Conservation (phyloP, 2,329 filamentous ascomycete species). For the Monilinia fructicola region DNA sequence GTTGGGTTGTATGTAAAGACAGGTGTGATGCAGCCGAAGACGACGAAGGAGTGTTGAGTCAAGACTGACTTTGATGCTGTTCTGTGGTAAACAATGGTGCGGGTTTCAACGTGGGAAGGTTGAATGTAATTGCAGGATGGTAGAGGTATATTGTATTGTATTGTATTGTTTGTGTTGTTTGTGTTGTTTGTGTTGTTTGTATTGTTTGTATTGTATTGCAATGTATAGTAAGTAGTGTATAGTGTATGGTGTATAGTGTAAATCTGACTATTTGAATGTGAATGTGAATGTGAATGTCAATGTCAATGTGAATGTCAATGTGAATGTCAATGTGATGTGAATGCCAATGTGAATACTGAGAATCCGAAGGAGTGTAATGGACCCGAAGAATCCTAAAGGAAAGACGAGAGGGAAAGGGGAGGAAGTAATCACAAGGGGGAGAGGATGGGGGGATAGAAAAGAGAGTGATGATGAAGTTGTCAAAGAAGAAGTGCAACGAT, state of each 20-base stretch:
- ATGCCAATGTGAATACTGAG: constrained; percentile 29
- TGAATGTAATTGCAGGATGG: constrained; percentile 22
- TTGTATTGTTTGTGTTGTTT: not conserved
- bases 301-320: not conserved
- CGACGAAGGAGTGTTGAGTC: constrained; percentile 12
- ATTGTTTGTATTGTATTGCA: not conserved
- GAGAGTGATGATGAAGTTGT: constrained; percentile 21
- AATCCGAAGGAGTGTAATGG: constrained; percentile 44
- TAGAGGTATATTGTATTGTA: too few relatives aligned
- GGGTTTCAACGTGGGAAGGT: not conserved
- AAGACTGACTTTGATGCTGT: not conserved
- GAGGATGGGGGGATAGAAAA: not conserved
- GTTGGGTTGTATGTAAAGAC: constrained; percentile 27
- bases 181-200: not conserved
- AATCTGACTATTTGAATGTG: not conserved
- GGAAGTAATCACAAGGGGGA: constrained; percentile 31
- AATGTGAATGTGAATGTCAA: not conserved
- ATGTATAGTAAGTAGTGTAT: too few relatives aligned
- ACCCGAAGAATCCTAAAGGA: constrained; percentile 46
- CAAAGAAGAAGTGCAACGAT: constrained; percentile 16
- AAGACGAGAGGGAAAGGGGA: constrained; percentile 39
- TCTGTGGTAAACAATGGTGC: not conserved
- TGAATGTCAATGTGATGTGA: constrained; percentile 24
- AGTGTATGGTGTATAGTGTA: not conserved
- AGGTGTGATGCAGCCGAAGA: not conserved